A percentile compares a stretch with the other conserved stretches of the same genome.
Conservation (phyloP, 345 rosid genomes). For the Gossypium raimondii region DNA sequence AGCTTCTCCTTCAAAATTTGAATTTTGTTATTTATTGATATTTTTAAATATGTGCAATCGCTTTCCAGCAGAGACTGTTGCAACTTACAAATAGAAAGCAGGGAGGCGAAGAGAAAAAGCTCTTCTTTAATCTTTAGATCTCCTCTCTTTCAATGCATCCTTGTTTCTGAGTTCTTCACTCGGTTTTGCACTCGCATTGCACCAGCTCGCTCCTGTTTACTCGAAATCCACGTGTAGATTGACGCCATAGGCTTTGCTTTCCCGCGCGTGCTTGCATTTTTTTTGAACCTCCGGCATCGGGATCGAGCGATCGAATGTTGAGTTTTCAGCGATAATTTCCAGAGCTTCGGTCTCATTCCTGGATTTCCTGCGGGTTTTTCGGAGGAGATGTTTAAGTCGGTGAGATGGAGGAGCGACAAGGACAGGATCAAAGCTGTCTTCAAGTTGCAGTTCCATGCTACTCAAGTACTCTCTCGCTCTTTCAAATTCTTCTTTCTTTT, state of each 20-base stretch:
- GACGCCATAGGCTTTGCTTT: neutral
- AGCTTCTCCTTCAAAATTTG: constrained; percentile 23
- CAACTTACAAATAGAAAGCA: constrained; percentile 8
- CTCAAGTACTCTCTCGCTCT: constrained; percentile 39
- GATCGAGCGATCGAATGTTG: constrained; percentile 30
- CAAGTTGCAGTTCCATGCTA: constrained; percentile 78
- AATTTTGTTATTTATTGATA: neutral
- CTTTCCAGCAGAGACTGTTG: constrained; percentile 18
- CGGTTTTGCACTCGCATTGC: constrained; percentile 22
- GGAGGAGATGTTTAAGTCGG: constrained; percentile 68
- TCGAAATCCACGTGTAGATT: neutral
- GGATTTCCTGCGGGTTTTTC: constrained; percentile 19
- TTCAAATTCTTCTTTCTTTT: neutral
- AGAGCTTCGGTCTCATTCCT: constrained; percentile 33
- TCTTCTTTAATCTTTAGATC: constrained; percentile 53
- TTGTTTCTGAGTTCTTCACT: constrained; percentile 8
- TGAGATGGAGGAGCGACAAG: constrained; percentile 79
- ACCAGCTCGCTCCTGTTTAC: constrained; percentile 11
- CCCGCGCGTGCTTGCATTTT: neutral
- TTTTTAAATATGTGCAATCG: constrained; percentile 17
- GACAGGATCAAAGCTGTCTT: constrained; percentile 71
- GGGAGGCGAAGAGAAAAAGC: neutral
- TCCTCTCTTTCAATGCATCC: constrained; percentile 24
- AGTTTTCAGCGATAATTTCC: constrained; percentile 15
- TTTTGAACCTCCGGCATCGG: constrained; percentile 22